Evolutionary conservation across 140 eudicot genomes (phyloP), one percentile per base, ranked within the genome.

Genomic region (Flaveria floridana): DNA sequence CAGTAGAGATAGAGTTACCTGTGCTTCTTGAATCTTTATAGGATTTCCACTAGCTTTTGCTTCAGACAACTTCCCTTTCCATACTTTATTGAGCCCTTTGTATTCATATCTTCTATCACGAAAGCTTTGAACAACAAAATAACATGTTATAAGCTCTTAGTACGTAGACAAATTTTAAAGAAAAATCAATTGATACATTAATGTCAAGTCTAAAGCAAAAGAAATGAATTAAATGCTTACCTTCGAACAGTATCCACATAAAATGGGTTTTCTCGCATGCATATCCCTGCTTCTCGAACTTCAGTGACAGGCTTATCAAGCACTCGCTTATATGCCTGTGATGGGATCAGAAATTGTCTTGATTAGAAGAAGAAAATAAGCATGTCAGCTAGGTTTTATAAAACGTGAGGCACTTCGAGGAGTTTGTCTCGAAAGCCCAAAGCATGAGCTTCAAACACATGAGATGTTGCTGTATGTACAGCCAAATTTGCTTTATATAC

Each of bases 41-140:
- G 97, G 89, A 79, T 95, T 95, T 79, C 97, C 96, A 79, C 96
- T 87, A 58, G 92, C 88, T 81, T 95, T 95, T 74, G 99, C 99
- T 82, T 95, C 99, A 25, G 96, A 85, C 76, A 95, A 73, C 84
- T 89, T 95, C 70, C 96, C 97, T 79, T 95, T 95, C 99, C 99
- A 95, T 71, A 89, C 96, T 84, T 95, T 95, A 83, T 95, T 95
- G 63, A 95, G 97, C 71, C 97, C 97, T 83, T 95, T 95, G 83
- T 95, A 95, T 70, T 95, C 99, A 53, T 95, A 95, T 81, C 99
- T 85, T 87, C 99, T 87, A 84, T 95, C 99, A 82, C 99, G 96
- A 69, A 95, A 95, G 80, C 99, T 95, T 52, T 66, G n/a, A 82
- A 73, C 64, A 75, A 77, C 61, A 84, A 76, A 15, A 73, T 25